These are phyloP conservation scores for Trichoderma virens DNA, from an alignment of 495 filamentous ascomycete species.

Conservation along the genomic window DNA sequence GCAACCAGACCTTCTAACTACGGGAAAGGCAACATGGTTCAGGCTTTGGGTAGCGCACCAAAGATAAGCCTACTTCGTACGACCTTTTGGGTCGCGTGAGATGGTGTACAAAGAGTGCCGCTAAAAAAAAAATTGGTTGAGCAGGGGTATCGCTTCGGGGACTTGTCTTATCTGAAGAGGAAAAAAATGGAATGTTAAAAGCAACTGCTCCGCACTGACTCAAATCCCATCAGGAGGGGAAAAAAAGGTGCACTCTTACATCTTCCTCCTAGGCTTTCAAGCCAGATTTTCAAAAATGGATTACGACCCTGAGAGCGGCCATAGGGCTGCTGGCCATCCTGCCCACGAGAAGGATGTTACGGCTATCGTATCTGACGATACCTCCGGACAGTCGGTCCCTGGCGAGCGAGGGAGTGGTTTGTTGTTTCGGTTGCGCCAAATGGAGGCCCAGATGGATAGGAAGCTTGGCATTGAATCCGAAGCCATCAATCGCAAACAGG, in stretches of 20 bases:
- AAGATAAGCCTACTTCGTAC: background rate
- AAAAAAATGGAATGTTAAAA: background rate
- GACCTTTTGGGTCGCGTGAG: background rate
- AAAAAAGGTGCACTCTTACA: background rate
- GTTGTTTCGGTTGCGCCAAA: background rate
- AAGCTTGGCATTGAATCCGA: slow-evolving; percentile 49
- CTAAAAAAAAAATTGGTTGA: background rate
- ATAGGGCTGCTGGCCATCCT: background rate
- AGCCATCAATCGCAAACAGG: slow-evolving; percentile 42
- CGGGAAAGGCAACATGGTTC: background rate
- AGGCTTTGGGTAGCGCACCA: background rate
- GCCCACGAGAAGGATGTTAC: background rate
- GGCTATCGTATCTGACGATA: background rate
- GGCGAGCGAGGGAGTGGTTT: background rate
- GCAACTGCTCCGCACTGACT: background rate
- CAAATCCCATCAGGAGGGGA: background rate
- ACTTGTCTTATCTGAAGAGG: background rate
- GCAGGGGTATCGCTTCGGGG: background rate
- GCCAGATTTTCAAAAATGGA: background rate
- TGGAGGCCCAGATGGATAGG: slow-evolving; percentile 27
- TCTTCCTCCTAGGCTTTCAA: background rate
- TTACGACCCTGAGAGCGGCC: background rate
- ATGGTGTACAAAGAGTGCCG: background rate
- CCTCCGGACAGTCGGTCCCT: background rate
- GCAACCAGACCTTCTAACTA: background rate